Percentiles rank a stretch among this genome's conserved stretches.
Conservation (phyloP, 441 rosid genomes). For the Populus tomentosa region DNA sequence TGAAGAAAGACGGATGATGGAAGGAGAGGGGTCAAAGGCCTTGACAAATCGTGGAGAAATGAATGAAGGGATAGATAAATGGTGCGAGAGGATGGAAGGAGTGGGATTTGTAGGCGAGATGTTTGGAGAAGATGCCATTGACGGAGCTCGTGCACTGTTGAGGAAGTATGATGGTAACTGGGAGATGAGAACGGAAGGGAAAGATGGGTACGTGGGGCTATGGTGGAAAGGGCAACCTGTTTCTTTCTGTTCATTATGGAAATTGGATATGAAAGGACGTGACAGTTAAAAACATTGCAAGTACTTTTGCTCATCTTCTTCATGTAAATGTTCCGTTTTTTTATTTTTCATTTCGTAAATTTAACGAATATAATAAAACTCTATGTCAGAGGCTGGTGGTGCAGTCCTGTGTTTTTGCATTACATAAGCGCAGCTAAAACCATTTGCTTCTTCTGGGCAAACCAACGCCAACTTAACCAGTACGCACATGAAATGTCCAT, state of each 20-base stretch:
- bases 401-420: background rate
- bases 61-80: conserved; percentile 68
- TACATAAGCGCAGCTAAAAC: background rate
- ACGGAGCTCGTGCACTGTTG: conserved; percentile 61
- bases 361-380: background rate
- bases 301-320: background rate
- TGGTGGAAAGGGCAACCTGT: conserved; percentile 83
- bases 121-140: conserved; percentile 57
- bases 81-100: conserved; percentile 68
- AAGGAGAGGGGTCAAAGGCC: conserved; percentile 81
- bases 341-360: background rate
- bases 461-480: background rate
- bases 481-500: background rate
- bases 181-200: conserved; percentile 63
- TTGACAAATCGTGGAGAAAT: conserved; percentile 47
- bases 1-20: conserved; percentile 75
- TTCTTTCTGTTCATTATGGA: conserved; percentile 82
- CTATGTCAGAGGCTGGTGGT: background rate
- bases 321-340: background rate
- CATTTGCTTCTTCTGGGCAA: background rate
- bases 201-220: conserved; percentile 49
- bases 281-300: conserved; percentile 3
- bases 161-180: conserved; percentile 74
- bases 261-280: conserved; percentile 21
- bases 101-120: conserved; percentile 48